Conservation (phyloP, 2,329 filamentous ascomycete genomes). For the Aureobasidium pullulans region DNA sequence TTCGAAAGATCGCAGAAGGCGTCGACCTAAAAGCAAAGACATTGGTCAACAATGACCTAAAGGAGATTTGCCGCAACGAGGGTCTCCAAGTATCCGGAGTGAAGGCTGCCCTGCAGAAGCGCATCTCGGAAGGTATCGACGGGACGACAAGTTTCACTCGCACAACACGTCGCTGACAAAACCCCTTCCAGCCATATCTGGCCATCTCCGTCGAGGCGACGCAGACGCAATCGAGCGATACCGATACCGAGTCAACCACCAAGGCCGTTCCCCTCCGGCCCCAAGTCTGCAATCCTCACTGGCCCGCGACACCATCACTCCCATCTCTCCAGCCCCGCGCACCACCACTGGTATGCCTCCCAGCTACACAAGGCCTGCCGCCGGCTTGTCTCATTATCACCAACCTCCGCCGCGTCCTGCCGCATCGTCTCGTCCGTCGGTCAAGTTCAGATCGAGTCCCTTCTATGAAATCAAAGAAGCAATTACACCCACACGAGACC, state of each 20-base stretch:
- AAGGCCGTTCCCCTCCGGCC: slow-evolving; percentile 30
- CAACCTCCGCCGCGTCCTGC: background rate
- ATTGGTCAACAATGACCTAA: slow-evolving; percentile 60
- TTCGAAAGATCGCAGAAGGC: slow-evolving; percentile 17
- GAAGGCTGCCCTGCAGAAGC: slow-evolving; percentile 72
- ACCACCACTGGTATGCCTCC: background rate
- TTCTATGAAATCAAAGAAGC: slow-evolving; percentile 69
- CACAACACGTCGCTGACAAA: background rate
- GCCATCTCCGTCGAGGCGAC: slow-evolving; percentile 29
- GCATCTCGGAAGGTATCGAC: slow-evolving; percentile 65
- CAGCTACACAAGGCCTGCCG: background rate
- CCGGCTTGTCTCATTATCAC: background rate
- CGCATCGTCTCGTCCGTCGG: background rate
- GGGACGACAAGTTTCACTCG: slow-evolving; percentile 30
- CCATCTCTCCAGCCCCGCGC: slow-evolving; percentile 9
- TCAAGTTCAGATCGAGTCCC: slow-evolving; percentile 50
- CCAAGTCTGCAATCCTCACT: background rate
- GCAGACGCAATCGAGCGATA: slow-evolving; percentile 30
- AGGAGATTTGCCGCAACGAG: slow-evolving; percentile 68
- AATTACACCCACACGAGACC: slow-evolving; percentile 57
- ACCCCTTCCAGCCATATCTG: slow-evolving; percentile 31
- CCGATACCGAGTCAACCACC: slow-evolving; percentile 33
- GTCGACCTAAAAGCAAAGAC: slow-evolving; percentile 44
- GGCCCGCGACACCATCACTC: slow-evolving; percentile 6
- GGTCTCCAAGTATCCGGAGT: slow-evolving; percentile 71